These are phyloP conservation scores for Pichia sp. DNA, from an alignment of 1,139 yeast genomes.

Conservation along the genomic window DNA sequence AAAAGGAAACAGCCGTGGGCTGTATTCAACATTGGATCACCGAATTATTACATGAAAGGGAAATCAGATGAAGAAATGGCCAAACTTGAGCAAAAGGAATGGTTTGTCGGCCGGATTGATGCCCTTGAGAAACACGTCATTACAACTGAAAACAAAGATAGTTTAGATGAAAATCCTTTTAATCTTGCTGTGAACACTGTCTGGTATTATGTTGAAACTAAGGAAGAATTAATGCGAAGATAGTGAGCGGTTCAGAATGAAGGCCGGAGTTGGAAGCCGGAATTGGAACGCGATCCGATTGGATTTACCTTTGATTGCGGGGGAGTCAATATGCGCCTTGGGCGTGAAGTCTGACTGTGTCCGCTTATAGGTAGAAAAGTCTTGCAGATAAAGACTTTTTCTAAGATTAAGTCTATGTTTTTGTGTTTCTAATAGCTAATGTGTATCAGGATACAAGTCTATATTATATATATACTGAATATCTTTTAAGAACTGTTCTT, in stretches of 20 bases:
- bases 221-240: constrained; percentile 24
- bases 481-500: too few species aligned
- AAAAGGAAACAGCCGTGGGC: constrained; percentile 62
- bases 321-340: neutral
- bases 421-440: too few species aligned
- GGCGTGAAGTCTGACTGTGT: too few species aligned
- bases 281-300: too few species aligned
- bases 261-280: neutral
- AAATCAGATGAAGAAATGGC: constrained; percentile 17
- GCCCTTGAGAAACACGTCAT: constrained; percentile 44
- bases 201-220: constrained; percentile 48
- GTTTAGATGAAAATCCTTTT: constrained; percentile 40
- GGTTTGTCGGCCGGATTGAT: constrained; percentile 64
- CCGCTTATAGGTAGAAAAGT: too few species aligned
- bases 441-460: too few species aligned
- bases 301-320: neutral
- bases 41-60: constrained; percentile 61
- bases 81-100: constrained; percentile 43
- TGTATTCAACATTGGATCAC: constrained; percentile 76
- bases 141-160: constrained; percentile 33
- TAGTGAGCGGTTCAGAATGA: constrained; percentile 28
- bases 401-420: too few species aligned
- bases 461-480: too few species aligned
- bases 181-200: constrained; percentile 40
- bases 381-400: too few species aligned